Evolutionary conservation across 768 basidiomycete species (phyloP).

Genomic region (Bullera alba): DNA sequence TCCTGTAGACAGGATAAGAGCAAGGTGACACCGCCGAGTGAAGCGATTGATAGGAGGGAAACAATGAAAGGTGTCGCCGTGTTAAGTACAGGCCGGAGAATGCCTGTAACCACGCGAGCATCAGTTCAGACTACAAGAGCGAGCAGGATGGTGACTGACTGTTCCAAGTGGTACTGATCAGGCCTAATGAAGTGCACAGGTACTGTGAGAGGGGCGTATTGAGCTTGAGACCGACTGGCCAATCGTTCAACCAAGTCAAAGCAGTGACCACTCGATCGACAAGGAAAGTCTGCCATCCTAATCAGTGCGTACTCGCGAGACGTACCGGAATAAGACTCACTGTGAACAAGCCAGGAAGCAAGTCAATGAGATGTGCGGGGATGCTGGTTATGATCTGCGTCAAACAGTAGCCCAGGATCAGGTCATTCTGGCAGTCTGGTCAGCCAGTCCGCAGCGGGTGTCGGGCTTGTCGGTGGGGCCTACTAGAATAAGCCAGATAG

Average conservation of each 20-base stretch:
- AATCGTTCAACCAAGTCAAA: slow-evolving; percentile 79
- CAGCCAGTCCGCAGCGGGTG: neutral
- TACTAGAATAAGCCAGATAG: slow-evolving; percentile 71
- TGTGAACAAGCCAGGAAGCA: slow-evolving; percentile 43
- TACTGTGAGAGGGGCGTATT: slow-evolving; percentile 88
- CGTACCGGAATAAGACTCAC: slow-evolving; percentile 41
- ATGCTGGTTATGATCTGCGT: slow-evolving; percentile 64
- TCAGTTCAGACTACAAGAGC: too few relatives aligned
- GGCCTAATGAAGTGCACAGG: slow-evolving; percentile 65
- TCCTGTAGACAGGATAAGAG: slow-evolving; percentile 63
- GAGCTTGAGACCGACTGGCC: slow-evolving; percentile 93
- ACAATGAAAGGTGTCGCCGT: too few relatives aligned
- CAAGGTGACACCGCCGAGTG: slow-evolving; percentile 53
- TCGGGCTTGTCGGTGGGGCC: neutral
- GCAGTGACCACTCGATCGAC: slow-evolving; percentile 53
- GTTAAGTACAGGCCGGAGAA: neutral
- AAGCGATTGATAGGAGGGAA: too few relatives aligned
- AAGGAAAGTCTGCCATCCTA: slow-evolving; percentile 45
- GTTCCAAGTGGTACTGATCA: slow-evolving; percentile 63
- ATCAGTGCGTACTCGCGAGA: neutral
- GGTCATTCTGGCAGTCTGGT: slow-evolving; percentile 56
- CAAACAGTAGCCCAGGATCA: slow-evolving; percentile 71
- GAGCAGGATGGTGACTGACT: too few relatives aligned
- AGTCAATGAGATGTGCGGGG: slow-evolving; percentile 49
- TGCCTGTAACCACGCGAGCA: neutral